Base-by-base conservation (phyloP, 2,329 filamentous ascomycete genomes). In the Tetracladium maxilliforme region DNA sequence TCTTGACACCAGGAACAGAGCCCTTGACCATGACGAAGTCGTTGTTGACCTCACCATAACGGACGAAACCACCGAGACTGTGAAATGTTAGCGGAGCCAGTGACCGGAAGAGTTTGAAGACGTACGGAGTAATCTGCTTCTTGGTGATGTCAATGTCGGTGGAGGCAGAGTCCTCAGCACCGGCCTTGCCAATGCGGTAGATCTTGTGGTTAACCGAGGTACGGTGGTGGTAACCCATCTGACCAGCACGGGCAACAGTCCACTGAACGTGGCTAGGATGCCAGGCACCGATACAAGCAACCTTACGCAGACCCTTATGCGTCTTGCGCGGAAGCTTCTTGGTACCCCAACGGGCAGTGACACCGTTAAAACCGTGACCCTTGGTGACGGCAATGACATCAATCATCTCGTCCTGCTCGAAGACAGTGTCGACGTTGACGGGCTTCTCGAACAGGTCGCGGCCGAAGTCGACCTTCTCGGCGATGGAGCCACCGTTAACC, bases 251-350 rank as follows among this genome's bases (percentile, higher is more conserved):
- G 56, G 87, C 90, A 69, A 98, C 90, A 58, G 90, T 98, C 90
- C 90, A 98, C 71, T 98, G 90, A 63, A 98, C 90, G 83, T 98
- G 90, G 63, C 81, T 84, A 55, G 90, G 90, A 72, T 98, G 90
- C 90, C 90, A 98, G 49, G 90, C 90, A 81, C 90, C 90, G 61
- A 98, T 98, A 93, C 90, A 98, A 55, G 90, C 90, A 49, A 98
- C 87, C 81, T 98, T 98, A 54, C 90, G 79, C 54, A 98, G 84
- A 93, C 90, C 90, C 79, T 98, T 98, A 81, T 98, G 90, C 37
- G 90, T 98, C 84, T 98, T 98, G 58, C 90, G 83, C 47, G 90
- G 90, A 52, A 98, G 83, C 83, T 95, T 98, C 82, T 94, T 98
- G 69, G 90, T 98, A 50, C 90, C 90, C 90, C 90, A 98, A 67